Base-by-base conservation (phyloP, 78 protist species). In the Dictyostelium firmibasis region DNA sequence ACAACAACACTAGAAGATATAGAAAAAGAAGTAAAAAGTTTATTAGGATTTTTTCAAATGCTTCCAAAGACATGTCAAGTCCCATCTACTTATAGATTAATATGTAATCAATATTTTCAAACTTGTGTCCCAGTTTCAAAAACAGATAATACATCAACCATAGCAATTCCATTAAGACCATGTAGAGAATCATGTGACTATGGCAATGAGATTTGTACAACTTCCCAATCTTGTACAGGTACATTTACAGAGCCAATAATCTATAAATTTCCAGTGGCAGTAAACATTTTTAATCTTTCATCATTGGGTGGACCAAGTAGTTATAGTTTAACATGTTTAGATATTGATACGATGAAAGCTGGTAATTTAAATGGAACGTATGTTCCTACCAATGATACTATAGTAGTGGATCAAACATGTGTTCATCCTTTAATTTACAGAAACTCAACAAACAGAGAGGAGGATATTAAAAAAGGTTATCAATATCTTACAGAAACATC, bases 91-190 rank as follows among this genome's bases (percentile, higher is more conserved):
- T 29, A 44, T 27, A 74, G 10, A 57, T 76, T 87, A 18, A 23
- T 69, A 6, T 87, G 93, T 78, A 87, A 87, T 62, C 85, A 62
- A 78, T 64, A 64, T 47, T 89, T 89, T 50, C 79, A 62, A 69
- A 50, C 84, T 44, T 89, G 94, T 69, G 74, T 64, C 4, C 36
- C 75, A 67, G 20, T 29, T 27, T 27, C 31, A 27, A 67, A 8
- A 27, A 67, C 35, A 67, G 64, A 81, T 60, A 57, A 20, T n/a
- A 53, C 36, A 18, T 9, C 14, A 18, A 79, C 27, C 7, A 31
- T 23, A 6, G 50, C 35, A 27, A 36, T 41, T 9, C 23, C 38
- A 11, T 23, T 64, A 13, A 57, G 77, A 81, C 74, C 64, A 0
- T 89, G 94, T 41, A 74, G 44, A 35, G 43, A 47, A 14, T 27